A percentile compares a stretch with the other conserved stretches of the same genome.
phyloP scores from a whole-genome alignment of 441 rosid species.

The Rhodomyrtus psidioides region DNA sequence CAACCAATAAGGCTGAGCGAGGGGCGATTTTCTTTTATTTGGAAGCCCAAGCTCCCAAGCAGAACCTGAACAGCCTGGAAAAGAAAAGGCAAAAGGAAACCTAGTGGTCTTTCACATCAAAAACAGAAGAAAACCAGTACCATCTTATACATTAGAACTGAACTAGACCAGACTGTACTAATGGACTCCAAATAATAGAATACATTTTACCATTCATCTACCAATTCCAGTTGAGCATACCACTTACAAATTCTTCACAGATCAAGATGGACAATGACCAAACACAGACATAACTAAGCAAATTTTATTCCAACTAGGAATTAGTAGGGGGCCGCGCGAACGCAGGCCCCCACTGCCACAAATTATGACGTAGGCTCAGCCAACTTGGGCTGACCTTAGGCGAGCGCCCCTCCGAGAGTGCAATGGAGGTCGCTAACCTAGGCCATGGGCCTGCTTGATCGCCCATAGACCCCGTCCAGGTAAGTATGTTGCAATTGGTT shows the following conservation, averaged over 20 bases:
- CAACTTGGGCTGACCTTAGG: background rate
- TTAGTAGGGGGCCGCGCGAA: slow-evolving; percentile 14
- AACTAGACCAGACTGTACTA: too few relatives aligned
- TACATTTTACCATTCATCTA: background rate
- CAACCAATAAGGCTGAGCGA: background rate
- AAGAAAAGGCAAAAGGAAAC: background rate
- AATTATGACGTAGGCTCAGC: slow-evolving; percentile 6
- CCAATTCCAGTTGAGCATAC: background rate
- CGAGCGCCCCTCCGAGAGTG: background rate
- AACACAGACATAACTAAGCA: background rate
- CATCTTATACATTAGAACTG: too few relatives aligned
- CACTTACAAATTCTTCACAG: too few relatives aligned
- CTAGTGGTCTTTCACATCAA: too few relatives aligned
- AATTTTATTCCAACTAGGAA: too few relatives aligned
- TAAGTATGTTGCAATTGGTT: too few relatives aligned
- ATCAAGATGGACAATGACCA: background rate
- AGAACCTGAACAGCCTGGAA: background rate
- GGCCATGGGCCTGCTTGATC: too few relatives aligned
- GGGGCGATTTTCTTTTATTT: background rate
- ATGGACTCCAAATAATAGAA: background rate
- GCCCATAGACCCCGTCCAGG: too few relatives aligned
- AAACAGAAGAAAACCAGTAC: background rate
- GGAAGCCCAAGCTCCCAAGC: background rate
- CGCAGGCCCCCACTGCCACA: slow-evolving; percentile 15
- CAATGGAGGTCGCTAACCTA: background rate